A percentile compares a stretch with the other conserved stretches of the same genome.
Evolutionary conservation across 768 basidiomycete genomes (phyloP).

Genomic region (Tubosaeta brunneosetosa): DNA sequence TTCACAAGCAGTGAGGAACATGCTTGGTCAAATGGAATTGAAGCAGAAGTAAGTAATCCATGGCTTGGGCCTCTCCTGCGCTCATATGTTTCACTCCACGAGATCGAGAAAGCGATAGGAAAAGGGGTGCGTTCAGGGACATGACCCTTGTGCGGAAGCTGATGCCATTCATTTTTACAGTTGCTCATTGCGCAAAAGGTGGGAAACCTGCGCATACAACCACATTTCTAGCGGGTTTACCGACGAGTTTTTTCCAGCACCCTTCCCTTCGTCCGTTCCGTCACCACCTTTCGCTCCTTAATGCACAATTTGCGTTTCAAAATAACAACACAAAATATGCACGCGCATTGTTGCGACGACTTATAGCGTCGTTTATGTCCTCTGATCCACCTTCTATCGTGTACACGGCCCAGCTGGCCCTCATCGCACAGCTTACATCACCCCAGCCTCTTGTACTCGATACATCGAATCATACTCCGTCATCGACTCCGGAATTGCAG

Average conservation of each 20-base stretch:
- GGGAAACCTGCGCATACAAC: slow-evolving; percentile 13
- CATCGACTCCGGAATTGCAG: slow-evolving; percentile 21
- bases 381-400: slow-evolving; percentile 49
- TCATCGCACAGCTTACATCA: slow-evolving; percentile 43
- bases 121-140: slow-evolving; percentile 54
- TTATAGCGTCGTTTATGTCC: slow-evolving; percentile 42
- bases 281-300: slow-evolving; percentile 55
- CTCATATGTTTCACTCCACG: not conserved
- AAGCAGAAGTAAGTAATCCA: slow-evolving; percentile 43
- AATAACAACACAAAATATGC: slow-evolving; percentile 53
- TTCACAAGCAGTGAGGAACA: slow-evolving; percentile 34
- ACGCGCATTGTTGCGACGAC: slow-evolving; percentile 52
- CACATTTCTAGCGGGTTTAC: not conserved
- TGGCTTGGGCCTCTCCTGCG: not conserved
- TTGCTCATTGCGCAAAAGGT: slow-evolving; percentile 59
- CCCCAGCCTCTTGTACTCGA: slow-evolving; percentile 4
- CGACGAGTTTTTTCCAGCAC: slow-evolving; percentile 38
- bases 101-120: slow-evolving; percentile 61
- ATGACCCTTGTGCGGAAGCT: not conserved
- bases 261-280: slow-evolving; percentile 60
- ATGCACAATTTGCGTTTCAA: slow-evolving; percentile 49
- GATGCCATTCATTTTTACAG: slow-evolving; percentile 25
- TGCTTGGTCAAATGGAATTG: slow-evolving; percentile 47
- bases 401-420: slow-evolving; percentile 53
- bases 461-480: slow-evolving; percentile 1